Conservation (phyloP, 768 basidiomycete species). For the Coprinopsis cinerea region DNA sequence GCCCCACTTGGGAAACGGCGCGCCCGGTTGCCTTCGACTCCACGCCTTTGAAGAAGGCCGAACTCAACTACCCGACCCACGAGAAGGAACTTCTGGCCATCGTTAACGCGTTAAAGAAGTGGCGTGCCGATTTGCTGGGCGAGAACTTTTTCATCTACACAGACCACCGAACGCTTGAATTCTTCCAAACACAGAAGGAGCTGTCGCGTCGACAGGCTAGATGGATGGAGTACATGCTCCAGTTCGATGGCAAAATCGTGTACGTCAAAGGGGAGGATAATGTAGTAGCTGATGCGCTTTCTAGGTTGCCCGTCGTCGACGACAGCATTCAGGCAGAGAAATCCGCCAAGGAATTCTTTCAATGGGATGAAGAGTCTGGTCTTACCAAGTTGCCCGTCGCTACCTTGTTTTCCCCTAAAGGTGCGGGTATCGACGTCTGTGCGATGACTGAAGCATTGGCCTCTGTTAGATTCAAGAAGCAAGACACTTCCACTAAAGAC, state of each 20-base stretch:
- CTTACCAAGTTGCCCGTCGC: too few relatives aligned
- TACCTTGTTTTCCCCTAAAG: too few relatives aligned
- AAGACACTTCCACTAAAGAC: too few relatives aligned
- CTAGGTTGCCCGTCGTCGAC: conserved; percentile 13
- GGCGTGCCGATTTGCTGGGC: conserved; percentile 21
- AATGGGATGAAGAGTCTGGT: too few relatives aligned
- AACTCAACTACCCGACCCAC: conserved; percentile 30
- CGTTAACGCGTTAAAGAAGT: conserved; percentile 23
- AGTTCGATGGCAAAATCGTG: too few relatives aligned
- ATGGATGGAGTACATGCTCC: conserved; percentile 29
- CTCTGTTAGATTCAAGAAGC: too few relatives aligned
- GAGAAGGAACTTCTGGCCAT: conserved; percentile 35
- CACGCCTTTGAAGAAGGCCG: conserved; percentile 18
- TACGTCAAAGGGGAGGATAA: too few relatives aligned
- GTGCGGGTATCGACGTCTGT: too few relatives aligned
- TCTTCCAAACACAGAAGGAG: conserved; percentile 25
- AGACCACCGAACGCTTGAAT: conserved; percentile 31
- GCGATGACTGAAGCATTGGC: too few relatives aligned
- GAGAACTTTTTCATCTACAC: conserved; percentile 23
- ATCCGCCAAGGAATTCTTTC: background rate
- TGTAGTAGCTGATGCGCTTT: conserved; percentile 31
- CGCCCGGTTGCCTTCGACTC: conserved; percentile 30
- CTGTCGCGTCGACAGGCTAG: conserved; percentile 25
- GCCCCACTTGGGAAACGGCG: conserved; percentile 25
- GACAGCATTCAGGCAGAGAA: background rate